Evolutionary conservation across 164 flowering plant genomes (phyloP), one percentile per base, ranked within the genome.

Genomic region (Umbellularia californica): DNA sequence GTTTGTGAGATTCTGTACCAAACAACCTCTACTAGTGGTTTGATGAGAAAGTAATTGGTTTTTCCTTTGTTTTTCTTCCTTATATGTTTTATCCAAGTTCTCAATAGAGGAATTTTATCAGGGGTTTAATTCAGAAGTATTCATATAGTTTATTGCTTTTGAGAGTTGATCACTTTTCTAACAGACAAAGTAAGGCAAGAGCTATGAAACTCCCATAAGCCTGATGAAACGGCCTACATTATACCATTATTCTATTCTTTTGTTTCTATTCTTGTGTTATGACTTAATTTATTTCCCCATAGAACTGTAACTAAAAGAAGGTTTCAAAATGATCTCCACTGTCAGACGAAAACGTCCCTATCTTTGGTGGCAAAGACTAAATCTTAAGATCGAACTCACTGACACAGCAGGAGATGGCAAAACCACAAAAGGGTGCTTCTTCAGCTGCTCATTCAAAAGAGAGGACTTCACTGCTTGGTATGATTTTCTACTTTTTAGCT

Each of bases 401-500:
- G 63, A 20, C 7, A 17, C 22, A 23, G 11, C 27, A 52, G 33
- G 19, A 66, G 69, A 66, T 66, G 69, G 47, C 69, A 66, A 50
- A 66, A 69, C 65, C 87, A 66, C 55, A 80, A 74, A 87, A 85
- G 77, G 88, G 55, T 76, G 77, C 79, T 65, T 70, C 84, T 71
- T 66, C 85, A 50, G 41, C 86, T 68, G 79, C 55, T 41, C 75
- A 79, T 72, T 65, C 77, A 17, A 84, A 86, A 76, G 78, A 81
- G 79, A 88, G 85, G 71, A 73, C 62, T 62, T 77, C 86, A 68
- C 41, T 84, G 69, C 81, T 85, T 58, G 96, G 98, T 91, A 82
- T 70, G 58, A 33, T 65, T 47, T 64, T 35, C 27, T 60, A 20
- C 17, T 28, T 19, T 66, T 70, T 25, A 30, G 22, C 25, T 73